Evolutionary conservation across 169 alveolate genomes (phyloP).

Genomic region (Plasmodium falciparum): DNA sequence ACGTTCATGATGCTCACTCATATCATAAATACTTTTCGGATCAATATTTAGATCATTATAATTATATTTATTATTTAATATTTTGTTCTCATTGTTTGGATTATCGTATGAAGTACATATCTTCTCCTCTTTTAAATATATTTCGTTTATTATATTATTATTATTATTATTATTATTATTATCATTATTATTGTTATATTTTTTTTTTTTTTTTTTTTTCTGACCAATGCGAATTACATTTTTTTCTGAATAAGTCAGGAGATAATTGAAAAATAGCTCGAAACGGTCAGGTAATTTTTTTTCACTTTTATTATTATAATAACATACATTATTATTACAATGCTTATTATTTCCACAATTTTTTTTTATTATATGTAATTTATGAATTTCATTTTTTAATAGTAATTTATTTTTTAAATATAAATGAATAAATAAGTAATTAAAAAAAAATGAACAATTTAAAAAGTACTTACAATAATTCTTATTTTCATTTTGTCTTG

Average conservation of each 20-base stretch:
- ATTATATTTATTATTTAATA: slow-evolving; percentile 3
- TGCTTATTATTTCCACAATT: neutral
- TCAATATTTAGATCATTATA: no score
- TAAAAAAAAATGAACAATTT: slow-evolving; percentile 13
- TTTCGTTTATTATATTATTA: slow-evolving; percentile 7
- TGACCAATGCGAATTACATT: slow-evolving; percentile 24
- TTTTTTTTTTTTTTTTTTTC: neutral
- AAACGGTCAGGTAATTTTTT: slow-evolving; percentile 1
- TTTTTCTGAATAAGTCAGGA: slow-evolving; percentile 27
- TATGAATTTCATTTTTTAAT: neutral
- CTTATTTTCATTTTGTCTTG: neutral
- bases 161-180: neutral
- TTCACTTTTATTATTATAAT: neutral
- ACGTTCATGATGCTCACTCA: no score
- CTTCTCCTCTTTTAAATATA: neutral
- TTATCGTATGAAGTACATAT: neutral
- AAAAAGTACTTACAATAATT: neutral
- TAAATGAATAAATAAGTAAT: slow-evolving; percentile 7
- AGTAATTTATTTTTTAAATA: slow-evolving; percentile 6
- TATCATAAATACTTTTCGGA: no score
- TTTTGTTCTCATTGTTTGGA: neutral
- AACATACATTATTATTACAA: neutral
- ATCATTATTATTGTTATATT: neutral
- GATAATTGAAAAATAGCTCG: slow-evolving; percentile 11
- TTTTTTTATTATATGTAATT: neutral